Conservation (phyloP, 1,139 yeast genomes). For the Blastobotrys elegans region DNA sequence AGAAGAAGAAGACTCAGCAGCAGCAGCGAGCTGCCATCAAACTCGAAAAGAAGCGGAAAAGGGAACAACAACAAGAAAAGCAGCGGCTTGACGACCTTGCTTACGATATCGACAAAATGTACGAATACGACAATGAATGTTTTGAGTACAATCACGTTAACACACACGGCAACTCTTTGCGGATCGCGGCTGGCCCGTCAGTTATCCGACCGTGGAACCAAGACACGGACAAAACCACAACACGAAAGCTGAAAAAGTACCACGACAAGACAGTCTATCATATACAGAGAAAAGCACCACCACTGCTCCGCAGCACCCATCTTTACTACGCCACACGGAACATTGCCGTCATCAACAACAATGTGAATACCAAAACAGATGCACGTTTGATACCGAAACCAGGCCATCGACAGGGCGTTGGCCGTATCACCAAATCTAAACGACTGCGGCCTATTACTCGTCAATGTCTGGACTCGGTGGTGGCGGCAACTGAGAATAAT, state of each 20-base stretch:
- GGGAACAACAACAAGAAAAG: too few relatives aligned
- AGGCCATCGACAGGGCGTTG: not conserved
- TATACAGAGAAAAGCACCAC: too few relatives aligned
- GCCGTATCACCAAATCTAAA: not conserved
- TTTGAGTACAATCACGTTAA: not conserved
- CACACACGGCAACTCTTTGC: not conserved
- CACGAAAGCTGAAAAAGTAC: not conserved
- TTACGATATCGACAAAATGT: not conserved
- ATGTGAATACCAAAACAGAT: too few relatives aligned
- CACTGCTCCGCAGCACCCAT: too few relatives aligned
- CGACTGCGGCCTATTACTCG: not conserved
- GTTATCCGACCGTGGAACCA: not conserved
- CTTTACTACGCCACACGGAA: too few relatives aligned
- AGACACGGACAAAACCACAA: not conserved
- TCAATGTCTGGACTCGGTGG: not conserved
- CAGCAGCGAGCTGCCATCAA: not conserved
- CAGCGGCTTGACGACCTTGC: not conserved
- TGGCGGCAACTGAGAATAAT: not conserved
- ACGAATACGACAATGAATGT: not conserved
- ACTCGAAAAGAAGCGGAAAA: not conserved
- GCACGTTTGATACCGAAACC: too few relatives aligned
- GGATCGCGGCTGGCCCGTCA: not conserved
- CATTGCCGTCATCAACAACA: too few relatives aligned
- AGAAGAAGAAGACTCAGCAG: not conserved
- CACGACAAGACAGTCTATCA: too few relatives aligned